phyloP scores from a whole-genome alignment of 305 asterid species.

The Fraxinus velutina region DNA sequence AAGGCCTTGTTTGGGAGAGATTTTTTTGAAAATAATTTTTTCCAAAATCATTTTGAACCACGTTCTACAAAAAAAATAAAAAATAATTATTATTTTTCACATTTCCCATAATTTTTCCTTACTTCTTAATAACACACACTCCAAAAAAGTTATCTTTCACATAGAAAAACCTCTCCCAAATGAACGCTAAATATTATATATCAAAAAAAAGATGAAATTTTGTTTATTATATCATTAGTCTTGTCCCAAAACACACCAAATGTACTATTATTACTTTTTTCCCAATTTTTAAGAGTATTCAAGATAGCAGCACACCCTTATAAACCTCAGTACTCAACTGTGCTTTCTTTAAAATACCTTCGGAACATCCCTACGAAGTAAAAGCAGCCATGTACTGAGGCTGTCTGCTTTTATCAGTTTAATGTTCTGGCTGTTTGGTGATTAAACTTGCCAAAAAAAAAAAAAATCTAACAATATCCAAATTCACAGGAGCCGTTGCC shows the following conservation, averaged over 20 bases:
- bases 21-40: neutral
- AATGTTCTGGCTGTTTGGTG: neutral
- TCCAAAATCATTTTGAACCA: neutral
- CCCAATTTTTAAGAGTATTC: neutral
- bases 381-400: neutral
- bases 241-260: neutral
- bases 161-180: neutral
- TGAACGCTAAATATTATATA: neutral
- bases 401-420: neutral
- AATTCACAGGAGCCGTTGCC: slow-evolving; percentile 82
- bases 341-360: neutral
- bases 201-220: neutral
- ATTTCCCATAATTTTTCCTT: neutral
- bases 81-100: no score
- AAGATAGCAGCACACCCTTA: neutral
- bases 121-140: neutral
- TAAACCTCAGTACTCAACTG: neutral
- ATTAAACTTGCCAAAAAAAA: neutral
- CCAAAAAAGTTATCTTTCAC: neutral
- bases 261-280: neutral
- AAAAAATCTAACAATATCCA: neutral
- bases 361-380: neutral
- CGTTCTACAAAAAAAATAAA: neutral
- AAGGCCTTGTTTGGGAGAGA: neutral
- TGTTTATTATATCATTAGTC: neutral